Percentiles rank a stretch among this genome's conserved stretches.
Conservation (phyloP, 345 rosid species). For the Draba incana region DNA sequence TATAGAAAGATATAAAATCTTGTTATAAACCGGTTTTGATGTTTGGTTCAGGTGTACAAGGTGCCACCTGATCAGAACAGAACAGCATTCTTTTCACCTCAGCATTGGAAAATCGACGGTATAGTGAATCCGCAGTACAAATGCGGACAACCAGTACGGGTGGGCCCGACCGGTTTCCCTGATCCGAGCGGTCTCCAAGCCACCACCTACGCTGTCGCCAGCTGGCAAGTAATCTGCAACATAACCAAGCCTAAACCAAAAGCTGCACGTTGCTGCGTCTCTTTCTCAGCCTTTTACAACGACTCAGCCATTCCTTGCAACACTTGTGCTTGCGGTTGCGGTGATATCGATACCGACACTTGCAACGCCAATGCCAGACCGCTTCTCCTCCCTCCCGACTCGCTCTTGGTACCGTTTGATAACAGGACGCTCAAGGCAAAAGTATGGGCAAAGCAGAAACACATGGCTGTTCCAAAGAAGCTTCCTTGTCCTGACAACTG, state of each 20-base stretch:
- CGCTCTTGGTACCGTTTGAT: slow-evolving; percentile 68
- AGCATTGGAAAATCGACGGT: slow-evolving; percentile 72
- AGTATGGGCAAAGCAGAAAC: slow-evolving; percentile 75
- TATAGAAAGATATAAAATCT: no score
- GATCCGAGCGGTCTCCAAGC: slow-evolving; percentile 74
- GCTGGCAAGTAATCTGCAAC: slow-evolving; percentile 83
- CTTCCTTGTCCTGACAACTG: slow-evolving; percentile 94
- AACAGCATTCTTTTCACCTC: slow-evolving; percentile 74
- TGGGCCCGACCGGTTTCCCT: slow-evolving; percentile 72
- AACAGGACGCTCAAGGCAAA: slow-evolving; percentile 68
- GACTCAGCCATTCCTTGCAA: slow-evolving; percentile 80
- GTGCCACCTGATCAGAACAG: slow-evolving; percentile 72
- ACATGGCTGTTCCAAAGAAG: slow-evolving; percentile 50
- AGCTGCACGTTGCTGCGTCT: slow-evolving; percentile 75
- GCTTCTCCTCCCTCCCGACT: slow-evolving; percentile 78
- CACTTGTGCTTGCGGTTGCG: slow-evolving; percentile 94
- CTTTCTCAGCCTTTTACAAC: slow-evolving; percentile 89
- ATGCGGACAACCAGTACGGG: slow-evolving; percentile 72
- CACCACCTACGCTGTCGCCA: slow-evolving; percentile 60
- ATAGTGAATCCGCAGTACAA: slow-evolving; percentile 64
- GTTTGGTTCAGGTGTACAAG: slow-evolving; percentile 61
- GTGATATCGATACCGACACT: slow-evolving; percentile 41
- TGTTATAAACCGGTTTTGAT: slow-evolving; percentile 17
- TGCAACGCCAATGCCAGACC: slow-evolving; percentile 56
- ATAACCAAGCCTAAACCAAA: slow-evolving; percentile 63